Evolutionary conservation across 2,329 filamentous ascomycete species (phyloP), one percentile per base, ranked within the genome.

Genomic region (Calonectria multiphialidica): DNA sequence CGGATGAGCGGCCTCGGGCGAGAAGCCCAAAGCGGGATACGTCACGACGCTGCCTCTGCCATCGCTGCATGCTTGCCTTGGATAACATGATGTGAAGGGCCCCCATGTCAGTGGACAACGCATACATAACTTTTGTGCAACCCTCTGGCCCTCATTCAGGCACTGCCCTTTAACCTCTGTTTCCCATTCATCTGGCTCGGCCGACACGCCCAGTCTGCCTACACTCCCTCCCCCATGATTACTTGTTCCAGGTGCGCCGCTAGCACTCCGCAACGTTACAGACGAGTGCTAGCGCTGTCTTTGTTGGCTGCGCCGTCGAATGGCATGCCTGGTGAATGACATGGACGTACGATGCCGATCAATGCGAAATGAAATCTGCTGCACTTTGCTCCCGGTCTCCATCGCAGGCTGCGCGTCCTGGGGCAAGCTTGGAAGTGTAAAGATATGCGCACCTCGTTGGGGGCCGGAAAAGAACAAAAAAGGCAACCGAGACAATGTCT

Each of bases 141-240:
- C 8, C n/a, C 8, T 65, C 61, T 42, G n/a, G 40, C 16, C 28
- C 30, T 30, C 49, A 13, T 13, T 35, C 18, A 23, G 25, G 16
- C 37, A 13, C 25, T n/a, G 37, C n/a, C 6, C 21, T 28, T n/a
- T 76, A 71, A 55, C 85, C 84, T 82, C 71, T 82, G n/a, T 77
- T 86, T 37, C 73, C 86, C 7, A 18, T 28, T 33, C 9, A 9
- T 53, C 28, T 16, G 4, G n/a, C 50, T 10, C 35, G n/a, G 50
- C 21, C 50, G 15, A 55, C 30, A 35, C 42, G n/a, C 42, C 42
- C 42, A n/a, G 42, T 10, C 42, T 44, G 42, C 18, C 5, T 15
- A 16, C 42, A 44, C 42, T n/a, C 42, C 42, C 42, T 40, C 28
- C 28, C 28, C 28, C 28, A 30, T 44, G 42, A n/a, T 18, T 44